These are phyloP conservation scores for Lanmaoa pseudosensibilis DNA, from an alignment of 768 basidiomycete genomes.

Conservation along the genomic window DNA sequence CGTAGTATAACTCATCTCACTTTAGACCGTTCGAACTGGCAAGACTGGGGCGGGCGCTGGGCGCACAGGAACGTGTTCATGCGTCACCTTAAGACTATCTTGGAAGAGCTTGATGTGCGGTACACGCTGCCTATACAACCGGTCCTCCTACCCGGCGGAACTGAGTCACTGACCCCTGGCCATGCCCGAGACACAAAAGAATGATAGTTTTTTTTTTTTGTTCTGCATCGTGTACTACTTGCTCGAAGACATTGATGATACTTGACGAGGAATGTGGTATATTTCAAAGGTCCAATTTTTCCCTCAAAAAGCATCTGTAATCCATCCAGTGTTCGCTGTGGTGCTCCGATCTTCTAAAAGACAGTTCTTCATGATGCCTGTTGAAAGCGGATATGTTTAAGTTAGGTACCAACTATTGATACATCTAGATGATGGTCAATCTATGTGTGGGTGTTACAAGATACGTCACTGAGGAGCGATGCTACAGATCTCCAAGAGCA, in stretches of 20 bases:
- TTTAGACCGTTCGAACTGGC: slow-evolving; percentile 78
- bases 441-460: not conserved
- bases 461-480: not conserved
- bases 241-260: not conserved
- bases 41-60: slow-evolving; percentile 85
- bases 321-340: not conserved
- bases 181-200: not conserved
- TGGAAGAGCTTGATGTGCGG: slow-evolving; percentile 72
- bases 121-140: slow-evolving; percentile 77
- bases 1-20: not conserved
- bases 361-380: slow-evolving; percentile 22
- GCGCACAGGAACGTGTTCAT: slow-evolving; percentile 72
- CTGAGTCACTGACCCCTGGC: not conserved
- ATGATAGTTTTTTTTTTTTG: not conserved
- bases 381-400: slow-evolving; percentile 36
- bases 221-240: not conserved
- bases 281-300: not conserved
- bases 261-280: not conserved
- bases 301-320: not conserved
- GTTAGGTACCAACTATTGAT: slow-evolving; percentile 8
- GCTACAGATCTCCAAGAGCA: slow-evolving; percentile 48
- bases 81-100: slow-evolving; percentile 64
- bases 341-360: not conserved
- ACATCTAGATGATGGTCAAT: slow-evolving; percentile 3
- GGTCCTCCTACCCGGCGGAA: slow-evolving; percentile 47